These are phyloP conservation scores for Nemania abortiva DNA, from an alignment of 2,329 filamentous ascomycete species.

Conservation along the genomic window DNA sequence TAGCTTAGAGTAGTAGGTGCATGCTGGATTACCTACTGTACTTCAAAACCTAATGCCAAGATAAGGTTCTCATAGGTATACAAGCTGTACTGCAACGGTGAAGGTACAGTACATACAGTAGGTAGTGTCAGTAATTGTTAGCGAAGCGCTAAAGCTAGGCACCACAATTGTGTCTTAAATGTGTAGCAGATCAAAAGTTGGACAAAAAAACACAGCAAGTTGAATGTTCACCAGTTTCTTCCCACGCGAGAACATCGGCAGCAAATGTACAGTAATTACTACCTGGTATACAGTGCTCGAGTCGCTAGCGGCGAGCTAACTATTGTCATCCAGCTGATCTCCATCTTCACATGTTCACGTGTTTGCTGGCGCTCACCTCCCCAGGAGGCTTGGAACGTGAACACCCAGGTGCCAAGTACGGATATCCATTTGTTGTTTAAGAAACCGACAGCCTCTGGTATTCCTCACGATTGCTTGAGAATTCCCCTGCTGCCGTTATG, in stretches of 20 bases:
- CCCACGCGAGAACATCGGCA: not conserved
- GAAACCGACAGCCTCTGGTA: not conserved
- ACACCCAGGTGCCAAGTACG: not conserved
- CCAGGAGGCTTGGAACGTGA: not conserved
- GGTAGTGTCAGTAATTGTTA: not conserved
- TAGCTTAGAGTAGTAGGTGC: too few species aligned
- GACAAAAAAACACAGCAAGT: not conserved
- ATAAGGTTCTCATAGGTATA: too few species aligned
- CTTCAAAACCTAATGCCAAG: too few species aligned
- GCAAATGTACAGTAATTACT: not conserved
- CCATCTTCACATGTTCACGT: not conserved
- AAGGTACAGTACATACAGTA: too few species aligned
- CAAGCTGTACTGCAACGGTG: too few species aligned
- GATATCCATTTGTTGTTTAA: not conserved
- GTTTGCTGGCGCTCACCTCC: not conserved
- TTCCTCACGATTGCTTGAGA: conserved; percentile 4
- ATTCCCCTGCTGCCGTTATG: not conserved
- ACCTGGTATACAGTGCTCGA: not conserved
- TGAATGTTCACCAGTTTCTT: not conserved
- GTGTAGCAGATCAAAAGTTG: not conserved
- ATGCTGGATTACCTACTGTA: too few species aligned
- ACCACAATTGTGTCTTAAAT: not conserved
- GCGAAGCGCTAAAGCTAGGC: not conserved
- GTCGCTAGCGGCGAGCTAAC: not conserved
- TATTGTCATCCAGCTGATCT: not conserved